Percentiles rank a stretch among this genome's conserved stretches.
Evolutionary conservation across 176 grass and related monocot genomes (phyloP).

Genomic region (Pontederia crassipes): DNA sequence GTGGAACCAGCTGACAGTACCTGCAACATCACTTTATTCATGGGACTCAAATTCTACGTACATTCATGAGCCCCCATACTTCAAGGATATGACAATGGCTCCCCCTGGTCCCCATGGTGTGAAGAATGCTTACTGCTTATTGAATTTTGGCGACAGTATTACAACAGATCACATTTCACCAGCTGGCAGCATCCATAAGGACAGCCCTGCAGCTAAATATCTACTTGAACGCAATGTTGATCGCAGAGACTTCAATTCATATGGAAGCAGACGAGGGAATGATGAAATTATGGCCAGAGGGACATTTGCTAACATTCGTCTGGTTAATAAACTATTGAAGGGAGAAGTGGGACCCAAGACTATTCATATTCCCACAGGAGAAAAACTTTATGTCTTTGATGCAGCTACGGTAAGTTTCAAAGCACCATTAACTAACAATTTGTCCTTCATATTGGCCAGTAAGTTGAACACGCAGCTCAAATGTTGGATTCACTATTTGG

Average conservation of each 20-base stretch:
- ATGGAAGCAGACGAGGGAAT: slow-evolving; percentile 35
- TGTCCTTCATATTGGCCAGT: not conserved
- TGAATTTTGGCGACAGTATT: slow-evolving; percentile 37
- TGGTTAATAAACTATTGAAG: slow-evolving; percentile 12
- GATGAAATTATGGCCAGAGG: slow-evolving; percentile 22
- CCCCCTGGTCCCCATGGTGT: slow-evolving; percentile 36
- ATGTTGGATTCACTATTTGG: no score
- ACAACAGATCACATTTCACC: slow-evolving; percentile 56
- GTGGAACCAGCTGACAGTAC: slow-evolving; percentile 47
- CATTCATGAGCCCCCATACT: slow-evolving; percentile 42
- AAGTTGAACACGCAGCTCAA: no score
- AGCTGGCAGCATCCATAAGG: slow-evolving; percentile 54
- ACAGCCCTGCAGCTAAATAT: slow-evolving; percentile 53
- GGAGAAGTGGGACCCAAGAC: slow-evolving; percentile 20
- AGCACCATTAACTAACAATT: not conserved
- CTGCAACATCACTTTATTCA: slow-evolving; percentile 26
- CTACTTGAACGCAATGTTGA: slow-evolving; percentile 28
- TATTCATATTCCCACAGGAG: slow-evolving; percentile 14
- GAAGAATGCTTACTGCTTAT: slow-evolving; percentile 44
- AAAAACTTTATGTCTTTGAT: slow-evolving; percentile 41
- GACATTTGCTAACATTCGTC: slow-evolving; percentile 21
- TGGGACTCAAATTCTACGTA: slow-evolving; percentile 44
- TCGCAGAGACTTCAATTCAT: slow-evolving; percentile 44
- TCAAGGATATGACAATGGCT: slow-evolving; percentile 30
- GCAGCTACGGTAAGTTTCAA: slow-evolving; percentile 49